phyloP scores from a whole-genome alignment of 2,329 filamentous ascomycete genomes.

The Trichophyton simii region DNA sequence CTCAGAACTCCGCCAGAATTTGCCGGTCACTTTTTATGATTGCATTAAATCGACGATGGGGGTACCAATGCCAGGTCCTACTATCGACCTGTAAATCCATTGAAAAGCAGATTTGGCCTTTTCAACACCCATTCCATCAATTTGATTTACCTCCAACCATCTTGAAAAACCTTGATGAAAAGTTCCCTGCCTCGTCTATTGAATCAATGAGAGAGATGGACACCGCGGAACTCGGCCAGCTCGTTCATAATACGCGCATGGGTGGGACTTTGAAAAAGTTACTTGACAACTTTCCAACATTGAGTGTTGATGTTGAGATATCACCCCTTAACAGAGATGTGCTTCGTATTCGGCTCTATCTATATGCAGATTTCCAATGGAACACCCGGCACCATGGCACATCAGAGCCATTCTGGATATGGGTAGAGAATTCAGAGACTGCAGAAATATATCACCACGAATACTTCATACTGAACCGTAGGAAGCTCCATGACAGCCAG shows the following conservation, averaged over 20 bases:
- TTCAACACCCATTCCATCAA: conserved; percentile 86
- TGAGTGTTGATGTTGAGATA: conserved; percentile 85
- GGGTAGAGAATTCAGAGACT: conserved; percentile 97
- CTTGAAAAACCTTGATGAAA: conserved; percentile 73
- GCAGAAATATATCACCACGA: conserved; percentile 97
- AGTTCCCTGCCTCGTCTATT: conserved; percentile 57
- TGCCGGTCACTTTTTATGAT: conserved; percentile 96
- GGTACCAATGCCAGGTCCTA: conserved; percentile 83
- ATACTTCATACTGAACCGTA: conserved; percentile 82
- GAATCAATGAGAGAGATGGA: conserved; percentile 90
- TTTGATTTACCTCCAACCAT: conserved; percentile 82
- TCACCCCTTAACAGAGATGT: conserved; percentile 92
- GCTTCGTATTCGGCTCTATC: conserved; percentile 71
- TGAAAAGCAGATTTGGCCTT: conserved; percentile 90
- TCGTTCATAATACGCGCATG: conserved; percentile 84
- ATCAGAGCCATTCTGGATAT: conserved; percentile 95
- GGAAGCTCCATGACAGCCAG: conserved; percentile 88
- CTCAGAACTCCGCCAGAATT: conserved; percentile 89
- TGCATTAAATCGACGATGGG: conserved; percentile 87
- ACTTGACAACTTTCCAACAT: conserved; percentile 80
- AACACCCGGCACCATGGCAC: conserved; percentile 87
- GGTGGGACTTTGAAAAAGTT: conserved; percentile 70
- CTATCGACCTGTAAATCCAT: conserved; percentile 92
- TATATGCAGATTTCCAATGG: conserved; percentile 87
- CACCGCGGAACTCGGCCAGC: conserved; percentile 68